Percentiles rank a stretch among this genome's conserved stretches.
Conservation (phyloP, 2,329 filamentous ascomycete species). For the Diaporthe citriasiana region DNA sequence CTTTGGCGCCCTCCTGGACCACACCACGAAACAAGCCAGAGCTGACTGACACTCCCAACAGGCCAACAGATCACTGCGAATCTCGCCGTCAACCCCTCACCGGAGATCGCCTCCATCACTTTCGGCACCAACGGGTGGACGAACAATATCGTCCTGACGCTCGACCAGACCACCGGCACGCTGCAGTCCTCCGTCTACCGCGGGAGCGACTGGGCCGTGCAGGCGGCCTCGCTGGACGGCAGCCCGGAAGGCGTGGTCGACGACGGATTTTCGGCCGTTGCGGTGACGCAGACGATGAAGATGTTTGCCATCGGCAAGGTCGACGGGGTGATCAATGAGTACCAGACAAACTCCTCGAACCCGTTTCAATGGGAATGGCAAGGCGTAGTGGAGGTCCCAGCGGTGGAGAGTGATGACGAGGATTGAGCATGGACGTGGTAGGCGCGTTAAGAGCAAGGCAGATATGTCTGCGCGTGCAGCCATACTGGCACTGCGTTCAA, state of each 20-base stretch:
- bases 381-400: constrained; percentile 5
- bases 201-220: constrained; percentile 36
- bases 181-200: constrained; percentile 36
- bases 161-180: constrained; percentile 36
- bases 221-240: constrained; percentile 28
- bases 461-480: too few species aligned
- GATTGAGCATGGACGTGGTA: background rate
- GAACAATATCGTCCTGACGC: constrained; percentile 40
- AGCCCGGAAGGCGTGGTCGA: constrained; percentile 8
- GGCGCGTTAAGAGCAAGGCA: background rate
- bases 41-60: background rate
- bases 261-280: constrained; percentile 33
- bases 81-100: constrained; percentile 38
- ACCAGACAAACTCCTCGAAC: constrained; percentile 34
- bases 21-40: background rate
- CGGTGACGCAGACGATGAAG: constrained; percentile 39
- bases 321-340: constrained; percentile 41
- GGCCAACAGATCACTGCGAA: constrained; percentile 32
- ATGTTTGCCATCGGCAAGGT: constrained; percentile 31
- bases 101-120: constrained; percentile 41
- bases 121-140: constrained; percentile 41
- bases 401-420: background rate
- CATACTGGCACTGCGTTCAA: background rate
- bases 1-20: background rate
- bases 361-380: constrained; percentile 38